Base-by-base conservation (phyloP, 1,139 yeast species). In the Saccharomyces hybrid region DNA sequence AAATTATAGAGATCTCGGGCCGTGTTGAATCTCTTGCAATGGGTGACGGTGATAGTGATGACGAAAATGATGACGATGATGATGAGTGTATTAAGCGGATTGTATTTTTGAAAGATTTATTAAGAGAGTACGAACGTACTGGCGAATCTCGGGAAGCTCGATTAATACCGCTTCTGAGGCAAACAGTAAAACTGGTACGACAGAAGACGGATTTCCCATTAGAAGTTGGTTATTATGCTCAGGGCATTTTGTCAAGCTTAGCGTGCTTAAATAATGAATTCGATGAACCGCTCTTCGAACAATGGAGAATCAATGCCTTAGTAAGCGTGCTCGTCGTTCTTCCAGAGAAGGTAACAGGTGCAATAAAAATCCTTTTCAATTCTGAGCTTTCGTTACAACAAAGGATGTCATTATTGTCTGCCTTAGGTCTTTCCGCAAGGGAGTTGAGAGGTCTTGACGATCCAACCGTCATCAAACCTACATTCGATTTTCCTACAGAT, bases 341-440 rank as follows among this genome's bases (percentile, higher is more conserved):
- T 55, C 84, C 86, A 1, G 50, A 59, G 3, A 62, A 78, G 2
- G 62, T 75, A 0, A 54, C 68, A 0, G 75, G 73, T 52, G 58
- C 82, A 2, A 69, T 78, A 52, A 65, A 74, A 29, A 66, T 81
- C 19, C 70, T 86, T 16, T 72, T 82, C 31, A 73, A 76, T 0
- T 85, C 86, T 0, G 93, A 86, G 63, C 78, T 83, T 54, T 83
- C 89, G 0, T 68, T 86, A n/a, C 88, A 83, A 58, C 85, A 81
- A 55, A 67, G 93, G 55, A 74, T 86, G 70, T 69, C 78, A 47
- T 73, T 85, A 3, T 64, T 86, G 11, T 77, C 86, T 3, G 72
- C 83, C 0, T 65, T 83, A 14, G 81, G 88, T 0, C 70, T 86
- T 27, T 74, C 84, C 2, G 82, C 84, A 0, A 70, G 93, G 58